These are phyloP conservation scores for Nematocida sp. DNA, from an alignment of 371 early-diverging fungal species.

Conservation along the genomic window DNA sequence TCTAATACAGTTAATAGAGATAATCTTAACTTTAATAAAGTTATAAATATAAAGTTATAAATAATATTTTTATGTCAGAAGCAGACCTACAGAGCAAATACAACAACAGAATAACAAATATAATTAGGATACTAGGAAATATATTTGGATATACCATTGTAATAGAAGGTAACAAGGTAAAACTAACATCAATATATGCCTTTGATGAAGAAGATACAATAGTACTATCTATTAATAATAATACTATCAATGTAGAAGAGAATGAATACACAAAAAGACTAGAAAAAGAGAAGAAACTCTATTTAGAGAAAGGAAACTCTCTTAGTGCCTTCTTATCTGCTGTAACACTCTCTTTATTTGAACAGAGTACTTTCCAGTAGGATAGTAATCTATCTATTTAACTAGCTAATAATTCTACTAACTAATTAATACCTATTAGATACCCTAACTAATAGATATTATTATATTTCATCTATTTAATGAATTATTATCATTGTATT, in stretches of 20 bases:
- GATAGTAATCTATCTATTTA: not conserved
- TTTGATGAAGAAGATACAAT: conserved; percentile 61
- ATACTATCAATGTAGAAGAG: conserved; percentile 41
- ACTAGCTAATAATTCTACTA: too few species aligned
- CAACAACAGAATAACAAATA: conserved; percentile 13
- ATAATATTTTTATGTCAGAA: not conserved
- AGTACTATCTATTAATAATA: conserved; percentile 46
- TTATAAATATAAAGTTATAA: not conserved
- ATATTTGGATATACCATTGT: conserved; percentile 48
- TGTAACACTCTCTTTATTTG: conserved; percentile 62
- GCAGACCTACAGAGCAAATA: conserved; percentile 12
- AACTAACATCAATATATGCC: conserved; percentile 58
- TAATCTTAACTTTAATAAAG: not conserved
- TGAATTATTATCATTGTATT: too few species aligned
- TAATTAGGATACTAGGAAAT: conserved; percentile 9
- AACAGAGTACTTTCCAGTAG: conserved; percentile 62
- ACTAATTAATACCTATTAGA: too few species aligned
- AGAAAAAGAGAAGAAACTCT: conserved; percentile 52
- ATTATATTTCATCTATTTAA: too few species aligned
- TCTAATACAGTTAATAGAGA: not conserved
- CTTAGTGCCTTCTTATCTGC: conserved; percentile 62
- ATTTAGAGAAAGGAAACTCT: conserved; percentile 55
- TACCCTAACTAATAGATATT: too few species aligned
- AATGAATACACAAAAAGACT: conserved; percentile 54
- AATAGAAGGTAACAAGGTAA: conserved; percentile 12